Evolutionary conservation across 345 rosid genomes (phyloP), one percentile per base, ranked within the genome.

Genomic region (Gossypium turneri): DNA sequence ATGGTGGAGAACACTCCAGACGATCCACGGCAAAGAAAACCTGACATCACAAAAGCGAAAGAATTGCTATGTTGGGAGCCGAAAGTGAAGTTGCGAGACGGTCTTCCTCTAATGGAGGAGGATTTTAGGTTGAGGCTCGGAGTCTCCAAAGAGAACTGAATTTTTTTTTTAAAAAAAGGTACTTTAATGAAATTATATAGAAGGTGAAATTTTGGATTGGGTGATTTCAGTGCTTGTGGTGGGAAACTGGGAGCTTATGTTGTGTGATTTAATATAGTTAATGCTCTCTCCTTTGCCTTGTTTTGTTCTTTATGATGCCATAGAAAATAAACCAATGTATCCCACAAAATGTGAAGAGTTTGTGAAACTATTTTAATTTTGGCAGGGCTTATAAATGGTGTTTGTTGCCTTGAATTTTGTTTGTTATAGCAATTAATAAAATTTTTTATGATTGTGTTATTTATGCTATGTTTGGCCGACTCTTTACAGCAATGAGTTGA

Each of bases 31-130:
- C 97, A 94, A 84, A 90, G 98, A 82, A 92, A 94, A 77, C 98
- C 97, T 0, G 97, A 92, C 86, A 92, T 92, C 77, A 73, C 92
- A 12, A 90, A 92, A 78, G 97, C 98, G 0, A 92, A 86, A 86
- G 93, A 88, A 77, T 67, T 90, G 80, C 83, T 94, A 62, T 94
- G 97, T 55, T 94, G 98, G 98, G 98, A 92, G 63, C 98, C 98
- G 0, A 89, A 90, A 76, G 87, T 94, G 34, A 90, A 86, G 87
- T 79, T 94, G 82, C 88, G 86, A 48, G 93, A 92, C 1, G 98
- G 98, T 2, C 97, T 94, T 70, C 97, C 93, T 3, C 90, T 90
- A 2, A 90, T 94, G 98, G 98, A 89, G 86, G 89, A 86, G 72
- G 97, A 94, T 80, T 94, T 94, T 83, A 84, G 97, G 4, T 56